Conservation (phyloP, 352 stramenopile species). For the Globisporangium cylindrosporum region DNA sequence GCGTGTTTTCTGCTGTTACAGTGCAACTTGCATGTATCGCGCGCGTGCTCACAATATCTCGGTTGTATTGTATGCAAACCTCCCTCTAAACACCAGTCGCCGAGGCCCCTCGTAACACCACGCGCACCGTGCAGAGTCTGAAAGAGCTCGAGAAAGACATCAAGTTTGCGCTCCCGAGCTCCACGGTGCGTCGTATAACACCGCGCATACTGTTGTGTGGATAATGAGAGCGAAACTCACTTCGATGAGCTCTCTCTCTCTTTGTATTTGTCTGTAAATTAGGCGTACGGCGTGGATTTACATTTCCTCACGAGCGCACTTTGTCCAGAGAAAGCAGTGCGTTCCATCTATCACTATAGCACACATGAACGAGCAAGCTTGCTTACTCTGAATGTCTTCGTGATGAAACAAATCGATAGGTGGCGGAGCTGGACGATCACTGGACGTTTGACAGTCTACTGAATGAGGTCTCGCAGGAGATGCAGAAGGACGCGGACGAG, state of each 20-base stretch:
- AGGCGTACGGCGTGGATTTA: slow-evolving; percentile 65
- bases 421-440: slow-evolving; percentile 58
- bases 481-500: slow-evolving; percentile 76
- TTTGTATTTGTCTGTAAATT: neutral
- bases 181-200: slow-evolving; percentile 25
- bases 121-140: slow-evolving; percentile 60
- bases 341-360: slow-evolving; percentile 6
- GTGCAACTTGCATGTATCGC: neutral
- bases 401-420: slow-evolving; percentile 21
- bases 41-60: neutral
- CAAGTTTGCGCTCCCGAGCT: slow-evolving; percentile 67
- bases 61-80: neutral
- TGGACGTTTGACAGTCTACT: slow-evolving; percentile 79
- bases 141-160: slow-evolving; percentile 80
- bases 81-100: slow-evolving; percentile 33
- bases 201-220: neutral
- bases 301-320: slow-evolving; percentile 62
- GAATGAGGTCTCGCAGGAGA: slow-evolving; percentile 77
- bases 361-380: neutral
- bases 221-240: neutral
- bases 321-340: slow-evolving; percentile 68
- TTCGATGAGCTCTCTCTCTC: neutral
- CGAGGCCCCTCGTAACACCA: slow-evolving; percentile 74
- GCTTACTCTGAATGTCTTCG: neutral
- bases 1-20: slow-evolving; percentile 15